Percentiles rank a stretch among this genome's conserved stretches.
phyloP scores from a whole-genome alignment of 163 green algal species.

The Prototheca cutis region DNA sequence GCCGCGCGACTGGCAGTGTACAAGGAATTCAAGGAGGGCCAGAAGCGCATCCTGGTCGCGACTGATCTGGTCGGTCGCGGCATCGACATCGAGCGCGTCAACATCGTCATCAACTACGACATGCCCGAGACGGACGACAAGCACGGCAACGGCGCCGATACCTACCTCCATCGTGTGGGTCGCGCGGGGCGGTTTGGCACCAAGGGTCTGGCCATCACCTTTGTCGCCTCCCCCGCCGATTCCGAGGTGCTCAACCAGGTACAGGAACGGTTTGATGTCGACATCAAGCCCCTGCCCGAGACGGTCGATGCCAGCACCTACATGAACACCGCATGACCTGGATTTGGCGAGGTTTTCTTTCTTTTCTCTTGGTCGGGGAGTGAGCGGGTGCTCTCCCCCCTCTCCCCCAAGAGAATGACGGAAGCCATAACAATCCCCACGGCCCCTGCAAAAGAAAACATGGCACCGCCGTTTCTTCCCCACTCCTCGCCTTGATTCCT shows the following conservation, averaged over 20 bases:
- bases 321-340: slow-evolving; percentile 51
- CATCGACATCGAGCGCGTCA: slow-evolving; percentile 99
- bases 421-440: not conserved
- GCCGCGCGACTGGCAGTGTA: slow-evolving; percentile 64
- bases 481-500: no score
- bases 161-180: slow-evolving; percentile 95
- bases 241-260: slow-evolving; percentile 84
- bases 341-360: not conserved
- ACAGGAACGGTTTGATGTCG: slow-evolving; percentile 97
- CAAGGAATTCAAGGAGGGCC: slow-evolving; percentile 87
- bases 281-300: slow-evolving; percentile 95
- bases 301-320: slow-evolving; percentile 85
- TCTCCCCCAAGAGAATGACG: not conserved
- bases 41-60: slow-evolving; percentile 93
- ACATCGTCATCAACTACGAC: slow-evolving; percentile 99
- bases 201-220: slow-evolving; percentile 98
- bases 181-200: slow-evolving; percentile 96
- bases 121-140: slow-evolving; percentile 92
- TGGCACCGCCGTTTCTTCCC: no score
- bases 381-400: not conserved
- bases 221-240: slow-evolving; percentile 87
- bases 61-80: slow-evolving; percentile 92
- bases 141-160: slow-evolving; percentile 91
- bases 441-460: not conserved
- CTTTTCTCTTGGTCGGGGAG: not conserved